These are phyloP conservation scores for Tinospora cordifolia DNA, from an alignment of 164 flowering plant species.

Conservation along the genomic window DNA sequence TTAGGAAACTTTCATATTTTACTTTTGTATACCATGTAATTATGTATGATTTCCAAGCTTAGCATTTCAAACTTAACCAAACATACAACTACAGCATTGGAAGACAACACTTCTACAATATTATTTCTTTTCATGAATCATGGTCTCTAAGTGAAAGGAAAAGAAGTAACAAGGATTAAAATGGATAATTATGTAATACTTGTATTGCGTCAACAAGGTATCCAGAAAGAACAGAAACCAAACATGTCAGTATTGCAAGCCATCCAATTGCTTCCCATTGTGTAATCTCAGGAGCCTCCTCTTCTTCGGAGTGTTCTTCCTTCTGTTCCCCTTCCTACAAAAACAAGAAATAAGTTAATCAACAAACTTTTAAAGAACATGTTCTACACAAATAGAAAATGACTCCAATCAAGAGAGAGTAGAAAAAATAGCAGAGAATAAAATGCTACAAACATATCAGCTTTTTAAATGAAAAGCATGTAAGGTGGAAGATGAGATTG, in stretches of 20 bases:
- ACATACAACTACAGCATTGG: too few species aligned
- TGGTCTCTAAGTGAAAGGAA: not conserved
- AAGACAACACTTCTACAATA: not conserved
- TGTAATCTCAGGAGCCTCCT: conserved; percentile 52
- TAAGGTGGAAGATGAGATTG: too few species aligned
- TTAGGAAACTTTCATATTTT: too few species aligned
- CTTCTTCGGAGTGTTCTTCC: conserved; percentile 35
- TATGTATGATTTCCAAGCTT: too few species aligned
- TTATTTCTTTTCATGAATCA: not conserved
- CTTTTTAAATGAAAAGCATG: not conserved
- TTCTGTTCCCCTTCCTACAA: conserved; percentile 30
- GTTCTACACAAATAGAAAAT: not conserved
- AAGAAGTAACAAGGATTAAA: not conserved
- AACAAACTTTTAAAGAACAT: not conserved
- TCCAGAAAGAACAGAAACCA: conserved; percentile 58
- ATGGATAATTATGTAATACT: conserved; percentile 26
- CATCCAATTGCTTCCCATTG: conserved; percentile 55
- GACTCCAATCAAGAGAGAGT: not conserved
- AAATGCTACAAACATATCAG: not conserved
- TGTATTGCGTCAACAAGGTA: conserved; percentile 66
- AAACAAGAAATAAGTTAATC: not conserved
- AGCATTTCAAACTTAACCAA: too few species aligned
- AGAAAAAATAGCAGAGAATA: not conserved
- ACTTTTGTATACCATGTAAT: too few species aligned
- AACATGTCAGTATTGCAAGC: conserved; percentile 49